Percentiles rank a stretch among this genome's conserved stretches.
Evolutionary conservation across 805 yeast species (phyloP).

Genomic region (Pichia cephalocereana): DNA sequence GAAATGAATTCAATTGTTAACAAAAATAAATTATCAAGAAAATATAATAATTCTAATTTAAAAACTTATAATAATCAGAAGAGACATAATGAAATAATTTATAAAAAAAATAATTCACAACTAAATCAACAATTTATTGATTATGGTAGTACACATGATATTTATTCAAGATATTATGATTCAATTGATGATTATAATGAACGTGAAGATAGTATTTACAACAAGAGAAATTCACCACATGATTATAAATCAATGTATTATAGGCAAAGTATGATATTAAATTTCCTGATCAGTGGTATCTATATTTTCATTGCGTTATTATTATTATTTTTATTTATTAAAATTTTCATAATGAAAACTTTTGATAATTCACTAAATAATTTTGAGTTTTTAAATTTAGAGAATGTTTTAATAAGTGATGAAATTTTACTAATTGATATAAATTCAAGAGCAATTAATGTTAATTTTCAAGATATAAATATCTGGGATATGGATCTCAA

Average conservation of each 20-base stretch:
- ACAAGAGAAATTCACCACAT: slow-evolving; percentile 22
- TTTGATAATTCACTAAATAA: slow-evolving; percentile 19
- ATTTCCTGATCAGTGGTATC: slow-evolving; percentile 10
- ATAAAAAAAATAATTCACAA: background rate
- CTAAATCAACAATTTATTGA: background rate
- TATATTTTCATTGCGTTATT: slow-evolving; percentile 10
- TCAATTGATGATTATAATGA: slow-evolving; percentile 7
- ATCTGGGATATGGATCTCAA: slow-evolving; percentile 27
- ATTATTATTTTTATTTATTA: slow-evolving; percentile 5
- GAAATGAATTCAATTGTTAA: slow-evolving; percentile 18
- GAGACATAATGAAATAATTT: background rate
- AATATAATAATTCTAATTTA: background rate
- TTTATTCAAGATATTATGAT: background rate
- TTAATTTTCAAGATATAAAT: slow-evolving; percentile 24
- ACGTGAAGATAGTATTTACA: background rate
- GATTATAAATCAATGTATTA: slow-evolving; percentile 23
- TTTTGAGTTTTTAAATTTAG: slow-evolving; percentile 19
- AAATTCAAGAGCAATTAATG: slow-evolving; percentile 18
- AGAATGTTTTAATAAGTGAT: slow-evolving; percentile 24
- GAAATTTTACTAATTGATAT: slow-evolving; percentile 25
- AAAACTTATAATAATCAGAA: background rate
- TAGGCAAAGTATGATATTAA: slow-evolving; percentile 16
- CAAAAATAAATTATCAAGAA: background rate
- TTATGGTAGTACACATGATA: slow-evolving; percentile 1
- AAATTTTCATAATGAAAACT: slow-evolving; percentile 19